Conservation (phyloP, 768 basidiomycete species). For the Mycena filopes region DNA sequence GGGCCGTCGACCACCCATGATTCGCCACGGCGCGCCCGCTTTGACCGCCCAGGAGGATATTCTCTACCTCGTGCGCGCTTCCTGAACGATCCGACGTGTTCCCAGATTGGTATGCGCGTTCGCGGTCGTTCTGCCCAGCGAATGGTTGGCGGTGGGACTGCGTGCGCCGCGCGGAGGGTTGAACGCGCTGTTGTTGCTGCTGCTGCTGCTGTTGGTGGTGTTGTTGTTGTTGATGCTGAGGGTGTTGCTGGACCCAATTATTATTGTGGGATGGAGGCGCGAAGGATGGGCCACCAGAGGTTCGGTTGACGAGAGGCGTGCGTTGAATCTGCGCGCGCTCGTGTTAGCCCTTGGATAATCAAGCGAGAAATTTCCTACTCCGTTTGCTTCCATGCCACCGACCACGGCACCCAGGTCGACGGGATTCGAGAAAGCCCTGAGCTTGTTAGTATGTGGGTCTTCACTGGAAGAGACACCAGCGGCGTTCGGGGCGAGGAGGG, state of each 20-base stretch:
- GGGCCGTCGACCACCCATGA: slow-evolving; percentile 50
- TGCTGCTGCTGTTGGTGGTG: slow-evolving; percentile 42
- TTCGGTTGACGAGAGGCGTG: slow-evolving; percentile 71
- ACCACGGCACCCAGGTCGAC: slow-evolving; percentile 66
- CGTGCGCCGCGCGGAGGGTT: slow-evolving; percentile 44
- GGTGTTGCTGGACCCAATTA: slow-evolving; percentile 47
- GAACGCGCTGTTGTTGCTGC: slow-evolving; percentile 30
- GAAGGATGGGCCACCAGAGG: slow-evolving; percentile 44
- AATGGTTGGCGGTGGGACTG: slow-evolving; percentile 64
- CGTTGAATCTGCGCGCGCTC: slow-evolving; percentile 66
- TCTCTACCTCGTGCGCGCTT: slow-evolving; percentile 80
- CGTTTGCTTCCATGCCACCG: slow-evolving; percentile 72
- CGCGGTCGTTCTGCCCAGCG: slow-evolving; percentile 49
- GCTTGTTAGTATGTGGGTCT: slow-evolving; percentile 42
- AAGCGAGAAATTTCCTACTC: slow-evolving; percentile 52
- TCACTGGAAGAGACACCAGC: slow-evolving; percentile 32
- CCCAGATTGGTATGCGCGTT: slow-evolving; percentile 56
- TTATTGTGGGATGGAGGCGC: slow-evolving; percentile 36
- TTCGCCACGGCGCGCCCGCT: slow-evolving; percentile 36
- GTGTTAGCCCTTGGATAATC: too few species aligned
- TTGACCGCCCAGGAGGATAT: slow-evolving; percentile 56
- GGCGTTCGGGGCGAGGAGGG: slow-evolving; percentile 64
- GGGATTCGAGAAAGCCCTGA: slow-evolving; percentile 41
- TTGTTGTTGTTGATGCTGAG: slow-evolving; percentile 43
- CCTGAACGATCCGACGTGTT: slow-evolving; percentile 69